Percentiles rank a stretch among this genome's conserved stretches.
These are phyloP conservation scores for Trametes sanguinea DNA, from an alignment of 768 basidiomycete species.

Conservation along the genomic window DNA sequence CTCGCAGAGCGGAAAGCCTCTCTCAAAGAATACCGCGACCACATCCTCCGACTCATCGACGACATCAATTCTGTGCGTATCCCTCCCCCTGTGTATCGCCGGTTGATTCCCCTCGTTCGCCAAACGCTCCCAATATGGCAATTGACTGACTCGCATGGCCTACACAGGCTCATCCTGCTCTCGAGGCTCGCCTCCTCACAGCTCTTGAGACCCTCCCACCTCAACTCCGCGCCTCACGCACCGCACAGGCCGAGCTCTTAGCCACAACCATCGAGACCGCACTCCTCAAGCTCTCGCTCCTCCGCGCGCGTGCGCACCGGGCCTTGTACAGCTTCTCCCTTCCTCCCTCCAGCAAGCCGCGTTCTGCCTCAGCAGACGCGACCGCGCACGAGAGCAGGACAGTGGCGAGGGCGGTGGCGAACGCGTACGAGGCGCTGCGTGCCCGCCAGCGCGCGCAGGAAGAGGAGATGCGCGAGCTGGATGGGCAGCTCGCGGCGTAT, in stretches of 20 bases:
- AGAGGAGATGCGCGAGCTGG: constrained; percentile 40
- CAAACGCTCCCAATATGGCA: too few relatives aligned
- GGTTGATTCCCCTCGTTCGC: too few relatives aligned
- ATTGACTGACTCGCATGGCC: too few relatives aligned
- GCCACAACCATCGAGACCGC: constrained; percentile 49
- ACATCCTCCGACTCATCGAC: constrained; percentile 15
- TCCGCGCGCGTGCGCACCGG: constrained; percentile 43
- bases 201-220: constrained; percentile 35
- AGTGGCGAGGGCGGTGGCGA: constrained; percentile 39
- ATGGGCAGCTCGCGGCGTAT: constrained; percentile 44
- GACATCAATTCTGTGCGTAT: constrained; percentile 20
- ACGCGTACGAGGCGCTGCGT: constrained; percentile 36
- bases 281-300: constrained; percentile 49
- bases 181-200: constrained; percentile 34
- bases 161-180: constrained; percentile 35
- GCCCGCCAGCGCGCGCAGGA: constrained; percentile 40
- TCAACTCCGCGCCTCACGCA: constrained; percentile 32
- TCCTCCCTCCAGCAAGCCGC: neutral
- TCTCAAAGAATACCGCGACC: neutral
- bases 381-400: neutral
- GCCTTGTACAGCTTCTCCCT: constrained; percentile 42
- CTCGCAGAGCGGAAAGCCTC: neutral
- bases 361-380: neutral
- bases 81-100: neutral
- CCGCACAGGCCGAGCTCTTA: constrained; percentile 43